Evolutionary conservation across 2,329 filamentous ascomycete species (phyloP), one percentile per base, ranked within the genome.

Genomic region (Penicillium sp.): DNA sequence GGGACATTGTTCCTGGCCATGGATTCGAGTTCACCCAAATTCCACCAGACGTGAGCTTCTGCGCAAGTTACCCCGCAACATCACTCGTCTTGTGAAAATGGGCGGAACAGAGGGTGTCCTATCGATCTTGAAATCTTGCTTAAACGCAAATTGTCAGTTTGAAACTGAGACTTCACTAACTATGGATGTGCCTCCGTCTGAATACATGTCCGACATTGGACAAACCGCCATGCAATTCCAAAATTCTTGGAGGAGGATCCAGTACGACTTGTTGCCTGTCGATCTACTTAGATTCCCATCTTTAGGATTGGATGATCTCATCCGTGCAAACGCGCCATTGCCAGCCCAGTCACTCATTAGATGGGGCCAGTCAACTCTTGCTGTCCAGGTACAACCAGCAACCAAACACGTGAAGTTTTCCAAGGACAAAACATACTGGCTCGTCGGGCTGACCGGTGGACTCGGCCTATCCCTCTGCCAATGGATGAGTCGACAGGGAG

Each of bases 401-500:
- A 64, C 54, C 5, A 55, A 56, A 39, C 21, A 45, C 3, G 56
- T 63, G n/a, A 52, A 40, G 16, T 71, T 71, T 43, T 52, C 58
- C 1, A 50, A 47, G n/a, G 51, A 67, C 36, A 72, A 68, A 52
- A 72, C 71, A 6, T 74, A 74, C 47, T 62, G 65, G 59, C 59
- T 74, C 2, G 55, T 67, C 39, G 68, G 69, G 38, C 50, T 70
- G 10, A 60, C 65, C 11, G 67, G 67, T 11, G 59, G 60, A 7
- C 52, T 71, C n/a, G 69, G 69, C 16, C 39, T 57, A 3, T 69
- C 67, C 3, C 43, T 69, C n/a, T 67, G 62, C 44, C 46, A 60
- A n/a, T 72, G 63, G 65, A 69, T 71, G 67, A 49, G 64, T 11
- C 36, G 51, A 4, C 59, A 65, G 32, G 69, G 70, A 2, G 67